These are phyloP conservation scores for Calonectria honghensis DNA, from an alignment of 2,329 filamentous ascomycete species.

Conservation along the genomic window DNA sequence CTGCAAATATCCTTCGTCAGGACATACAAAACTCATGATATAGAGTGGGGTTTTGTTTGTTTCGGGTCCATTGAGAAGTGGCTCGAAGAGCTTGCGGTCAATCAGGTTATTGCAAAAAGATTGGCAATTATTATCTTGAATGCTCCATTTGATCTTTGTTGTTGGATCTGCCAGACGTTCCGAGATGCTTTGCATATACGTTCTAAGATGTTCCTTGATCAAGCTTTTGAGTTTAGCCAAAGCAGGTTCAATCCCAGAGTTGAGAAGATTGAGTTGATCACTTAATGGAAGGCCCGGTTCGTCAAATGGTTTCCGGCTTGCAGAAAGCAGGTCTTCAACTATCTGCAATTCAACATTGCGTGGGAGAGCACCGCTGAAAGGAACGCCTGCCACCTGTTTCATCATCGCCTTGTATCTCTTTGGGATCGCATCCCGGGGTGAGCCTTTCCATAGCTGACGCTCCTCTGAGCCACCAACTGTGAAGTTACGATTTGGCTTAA, in stretches of 20 bases:
- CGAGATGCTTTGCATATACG: neutral
- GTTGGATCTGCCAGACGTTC: neutral
- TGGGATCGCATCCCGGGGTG: neutral
- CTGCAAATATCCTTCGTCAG: slow-evolving; percentile 12
- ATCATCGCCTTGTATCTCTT: slow-evolving; percentile 10
- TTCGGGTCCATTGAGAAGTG: slow-evolving; percentile 1
- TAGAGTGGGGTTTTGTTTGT: neutral
- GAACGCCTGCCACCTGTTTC: slow-evolving; percentile 8
- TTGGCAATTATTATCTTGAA: slow-evolving; percentile 13
- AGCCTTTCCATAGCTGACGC: slow-evolving; percentile 4
- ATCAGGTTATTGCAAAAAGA: slow-evolving; percentile 7
- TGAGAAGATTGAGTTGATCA: slow-evolving; percentile 8
- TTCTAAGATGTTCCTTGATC: neutral
- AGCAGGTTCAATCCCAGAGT: slow-evolving; percentile 1
- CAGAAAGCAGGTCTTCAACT: slow-evolving; percentile 5
- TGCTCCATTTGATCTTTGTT: slow-evolving; percentile 8
- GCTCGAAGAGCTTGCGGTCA: slow-evolving; percentile 5
- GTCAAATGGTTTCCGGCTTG: slow-evolving; percentile 14
- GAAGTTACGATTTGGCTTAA: neutral
- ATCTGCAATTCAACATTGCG: neutral
- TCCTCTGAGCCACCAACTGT: slow-evolving; percentile 2
- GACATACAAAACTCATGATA: slow-evolving; percentile 20
- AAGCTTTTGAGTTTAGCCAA: slow-evolving; percentile 6
- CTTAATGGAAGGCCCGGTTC: slow-evolving; percentile 1
- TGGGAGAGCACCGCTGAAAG: slow-evolving; percentile 2